phyloP scores from a whole-genome alignment of 352 stramenopile genomes.

The Lagenidium giganteum region DNA sequence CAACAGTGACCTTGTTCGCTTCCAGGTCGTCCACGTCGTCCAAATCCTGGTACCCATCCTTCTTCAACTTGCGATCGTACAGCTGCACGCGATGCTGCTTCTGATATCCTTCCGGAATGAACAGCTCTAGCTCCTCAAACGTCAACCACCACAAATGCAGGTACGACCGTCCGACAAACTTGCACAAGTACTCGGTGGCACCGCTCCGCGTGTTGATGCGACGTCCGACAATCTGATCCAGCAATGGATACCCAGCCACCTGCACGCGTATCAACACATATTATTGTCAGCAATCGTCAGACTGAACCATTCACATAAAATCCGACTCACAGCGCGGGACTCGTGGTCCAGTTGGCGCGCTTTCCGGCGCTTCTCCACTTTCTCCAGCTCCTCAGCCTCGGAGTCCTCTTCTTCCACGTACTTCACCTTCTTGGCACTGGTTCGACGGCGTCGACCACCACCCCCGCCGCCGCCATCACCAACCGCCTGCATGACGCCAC shows the following conservation, averaged over 20 bases:
- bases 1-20: constrained; percentile 80
- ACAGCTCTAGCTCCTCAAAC: constrained; percentile 82
- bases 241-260: constrained; percentile 48
- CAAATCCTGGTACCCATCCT: constrained; percentile 78
- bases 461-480: background rate
- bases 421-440: constrained; percentile 50
- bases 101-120: constrained; percentile 80
- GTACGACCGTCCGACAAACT: constrained; percentile 84
- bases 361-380: constrained; percentile 58
- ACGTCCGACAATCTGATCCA: constrained; percentile 83
- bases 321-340: constrained; percentile 30
- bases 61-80: constrained; percentile 78
- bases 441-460: constrained; percentile 29
- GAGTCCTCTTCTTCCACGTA: constrained; percentile 77
- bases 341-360: constrained; percentile 81
- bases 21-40: constrained; percentile 87
- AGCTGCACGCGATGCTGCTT: constrained; percentile 81
- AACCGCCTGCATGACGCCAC: too few species aligned
- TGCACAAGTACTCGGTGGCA: constrained; percentile 81
- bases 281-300: too few species aligned
- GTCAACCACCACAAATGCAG: constrained; percentile 87
- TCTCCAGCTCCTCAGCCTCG: constrained; percentile 50
- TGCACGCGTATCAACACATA: constrained; percentile 20
- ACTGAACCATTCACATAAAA: background rate
- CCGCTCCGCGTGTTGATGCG: constrained; percentile 72